Conservation (phyloP, 805 yeast genomes). For the Vanderwaltozyma tropicalis region DNA sequence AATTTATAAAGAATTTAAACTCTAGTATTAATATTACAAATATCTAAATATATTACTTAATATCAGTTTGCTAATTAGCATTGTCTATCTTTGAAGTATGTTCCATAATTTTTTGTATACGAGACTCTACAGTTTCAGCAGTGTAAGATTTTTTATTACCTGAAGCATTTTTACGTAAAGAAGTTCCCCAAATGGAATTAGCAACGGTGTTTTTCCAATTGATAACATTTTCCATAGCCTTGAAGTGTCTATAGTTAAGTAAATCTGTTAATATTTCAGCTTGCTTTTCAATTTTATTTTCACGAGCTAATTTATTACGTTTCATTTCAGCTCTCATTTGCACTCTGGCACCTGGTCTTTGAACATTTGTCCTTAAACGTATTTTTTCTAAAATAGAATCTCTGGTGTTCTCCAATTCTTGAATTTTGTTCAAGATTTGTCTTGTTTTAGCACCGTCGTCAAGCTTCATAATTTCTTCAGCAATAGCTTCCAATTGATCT, state of each 20-base stretch:
- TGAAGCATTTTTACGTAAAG: conserved; percentile 19
- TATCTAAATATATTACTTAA: no score
- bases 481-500: conserved; percentile 23
- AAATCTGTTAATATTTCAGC: conserved; percentile 18
- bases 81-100: conserved; percentile 7
- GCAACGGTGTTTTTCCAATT: conserved; percentile 23
- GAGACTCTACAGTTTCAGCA: conserved; percentile 24
- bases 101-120: conserved; percentile 19
- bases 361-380: conserved; percentile 7
- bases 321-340: conserved; percentile 18
- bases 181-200: conserved; percentile 14
- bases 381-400: conserved; percentile 16
- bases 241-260: conserved; percentile 15
- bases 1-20: no score
- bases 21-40: no score
- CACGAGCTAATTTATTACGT: conserved; percentile 10
- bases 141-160: conserved; percentile 20
- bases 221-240: conserved; percentile 14
- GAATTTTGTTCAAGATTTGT: conserved; percentile 13
- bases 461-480: conserved; percentile 29
- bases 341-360: conserved; percentile 15
- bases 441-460: conserved; percentile 29
- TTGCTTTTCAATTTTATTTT: conserved; percentile 17
- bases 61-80: background rate
- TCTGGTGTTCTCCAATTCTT: conserved; percentile 23